Evolutionary conservation across 179 eudicot genomes (phyloP).

Genomic region (Gypsophila paniculata): DNA sequence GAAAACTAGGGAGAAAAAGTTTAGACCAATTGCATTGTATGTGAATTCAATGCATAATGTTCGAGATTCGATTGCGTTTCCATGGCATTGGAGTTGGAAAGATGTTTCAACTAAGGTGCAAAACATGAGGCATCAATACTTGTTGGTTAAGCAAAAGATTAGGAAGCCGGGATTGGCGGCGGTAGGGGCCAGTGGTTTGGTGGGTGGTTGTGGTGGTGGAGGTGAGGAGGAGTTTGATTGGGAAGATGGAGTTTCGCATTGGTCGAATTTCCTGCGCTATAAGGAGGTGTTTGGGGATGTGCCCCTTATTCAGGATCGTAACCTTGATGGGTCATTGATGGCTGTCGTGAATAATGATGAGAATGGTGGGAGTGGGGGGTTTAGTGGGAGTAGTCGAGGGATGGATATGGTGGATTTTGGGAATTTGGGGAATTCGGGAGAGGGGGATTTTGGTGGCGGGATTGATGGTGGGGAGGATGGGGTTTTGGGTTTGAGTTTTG

Average conservation of each 20-base stretch:
- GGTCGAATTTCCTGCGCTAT: slow-evolving; percentile 83
- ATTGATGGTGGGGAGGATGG: slow-evolving; percentile 72
- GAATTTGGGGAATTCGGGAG: slow-evolving; percentile 49
- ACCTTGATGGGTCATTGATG: slow-evolving; percentile 43
- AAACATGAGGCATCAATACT: slow-evolving; percentile 94
- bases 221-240: slow-evolving; percentile 68
- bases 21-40: slow-evolving; percentile 67
- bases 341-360: slow-evolving; percentile 39
- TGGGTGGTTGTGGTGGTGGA: slow-evolving; percentile 22
- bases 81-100: slow-evolving; percentile 96
- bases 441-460: slow-evolving; percentile 55
- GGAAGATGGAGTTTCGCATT: slow-evolving; percentile 68
- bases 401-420: slow-evolving; percentile 52
- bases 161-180: slow-evolving; percentile 45
- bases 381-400: slow-evolving; percentile 55
- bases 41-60: slow-evolving; percentile 71
- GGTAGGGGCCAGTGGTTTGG: too few species aligned
- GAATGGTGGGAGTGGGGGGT: slow-evolving; percentile 46
- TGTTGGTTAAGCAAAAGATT: slow-evolving; percentile 88
- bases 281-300: slow-evolving; percentile 93
- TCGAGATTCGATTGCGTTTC: slow-evolving; percentile 61
- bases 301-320: slow-evolving; percentile 35
- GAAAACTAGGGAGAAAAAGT: slow-evolving; percentile 91
- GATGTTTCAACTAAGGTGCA: slow-evolving; percentile 94
- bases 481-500: slow-evolving; percentile 73